Base-by-base conservation (phyloP, 768 basidiomycete species). In the Hericium alpestre region DNA sequence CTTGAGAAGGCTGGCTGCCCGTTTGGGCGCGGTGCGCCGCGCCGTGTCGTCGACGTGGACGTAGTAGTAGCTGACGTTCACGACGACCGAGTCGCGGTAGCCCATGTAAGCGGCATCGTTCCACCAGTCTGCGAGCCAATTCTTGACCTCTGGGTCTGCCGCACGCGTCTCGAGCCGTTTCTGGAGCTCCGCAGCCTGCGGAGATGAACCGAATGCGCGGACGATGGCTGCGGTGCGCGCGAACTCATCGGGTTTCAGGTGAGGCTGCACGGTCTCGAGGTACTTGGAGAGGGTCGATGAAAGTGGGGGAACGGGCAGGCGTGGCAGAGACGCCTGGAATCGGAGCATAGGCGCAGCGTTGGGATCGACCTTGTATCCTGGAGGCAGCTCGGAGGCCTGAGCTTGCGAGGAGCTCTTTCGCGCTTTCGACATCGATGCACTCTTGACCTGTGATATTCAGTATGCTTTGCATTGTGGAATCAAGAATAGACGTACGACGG, bases 101-200 rank as follows among this genome's bases (percentile, higher is more conserved):
- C 74, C 86, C 86, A 91, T 85, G 68, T 89, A 90, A 16, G 94
- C 94, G 5, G 70, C 80, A 38, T 96, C 91, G 71, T 98, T 94
- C 95, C 95, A 99, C 96, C 96, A 99, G 53, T 95, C 92, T 50
- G 81, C 79, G n/a, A 99, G 77, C 96, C 96, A 99, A 74, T 79
- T 93, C 64, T 74, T 75, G 54, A 73, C 69, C 16, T 70, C 69
- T 1, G 81, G 79, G 23, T 81, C 76, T 0, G 76, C 75, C 0
- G 93, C 92, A 1, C 93, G 81, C 20, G 79, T 76, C 66, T 90
- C 77, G 38, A 98, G 77, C 2, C 96, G 77, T 38, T 73, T 69
- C 72, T 98, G 95, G 12, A 98, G 79, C 56, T 82, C 80, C 16
- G 78, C 76, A 1, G 83, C 83, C 54, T 82, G 79, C 0, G 86